Conservation (phyloP, 2,329 filamentous ascomycete species). For the Penicillium vulpinum region DNA sequence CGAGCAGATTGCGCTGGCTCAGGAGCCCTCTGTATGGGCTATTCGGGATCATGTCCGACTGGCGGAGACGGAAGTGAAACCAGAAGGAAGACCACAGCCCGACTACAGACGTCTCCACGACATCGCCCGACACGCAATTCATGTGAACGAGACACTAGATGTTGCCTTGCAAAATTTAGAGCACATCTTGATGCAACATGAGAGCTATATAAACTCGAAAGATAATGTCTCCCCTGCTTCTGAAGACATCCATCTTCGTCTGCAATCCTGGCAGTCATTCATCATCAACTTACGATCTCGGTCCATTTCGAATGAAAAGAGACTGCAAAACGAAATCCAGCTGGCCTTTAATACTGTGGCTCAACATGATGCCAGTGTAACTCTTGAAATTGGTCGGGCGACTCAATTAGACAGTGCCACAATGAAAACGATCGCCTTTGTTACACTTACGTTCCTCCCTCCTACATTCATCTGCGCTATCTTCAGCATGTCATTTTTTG, state of each 20-base stretch:
- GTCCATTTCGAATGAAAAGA: conserved; percentile 31
- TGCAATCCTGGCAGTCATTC: conserved; percentile 25
- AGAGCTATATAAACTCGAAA: conserved; percentile 4
- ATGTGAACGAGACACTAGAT: conserved; percentile 32
- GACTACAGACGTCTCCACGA: conserved; percentile 31
- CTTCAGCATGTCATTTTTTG: conserved; percentile 39
- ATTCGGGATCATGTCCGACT: conserved; percentile 28
- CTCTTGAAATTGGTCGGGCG: conserved; percentile 30
- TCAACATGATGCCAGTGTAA: conserved; percentile 26
- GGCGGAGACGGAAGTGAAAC: conserved; percentile 22
- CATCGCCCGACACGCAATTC: conserved; percentile 34
- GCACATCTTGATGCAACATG: conserved; percentile 23
- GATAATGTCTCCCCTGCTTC: not conserved
- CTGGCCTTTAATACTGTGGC: conserved; percentile 36
- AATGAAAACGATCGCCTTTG: conserved; percentile 54
- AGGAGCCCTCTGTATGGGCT: conserved; percentile 30
- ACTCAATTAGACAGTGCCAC: conserved; percentile 48
- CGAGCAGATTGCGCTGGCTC: conserved; percentile 21
- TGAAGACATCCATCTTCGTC: conserved; percentile 20
- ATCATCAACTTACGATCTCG: conserved; percentile 25
- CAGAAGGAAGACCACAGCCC: conserved; percentile 12
- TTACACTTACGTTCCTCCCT: conserved; percentile 53
- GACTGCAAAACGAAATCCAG: conserved; percentile 35
- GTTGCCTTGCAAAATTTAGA: conserved; percentile 26
- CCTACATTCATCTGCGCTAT: conserved; percentile 51